phyloP scores from a whole-genome alignment of 305 asterid genomes.

The Fraxinus xanthoxyloides region DNA sequence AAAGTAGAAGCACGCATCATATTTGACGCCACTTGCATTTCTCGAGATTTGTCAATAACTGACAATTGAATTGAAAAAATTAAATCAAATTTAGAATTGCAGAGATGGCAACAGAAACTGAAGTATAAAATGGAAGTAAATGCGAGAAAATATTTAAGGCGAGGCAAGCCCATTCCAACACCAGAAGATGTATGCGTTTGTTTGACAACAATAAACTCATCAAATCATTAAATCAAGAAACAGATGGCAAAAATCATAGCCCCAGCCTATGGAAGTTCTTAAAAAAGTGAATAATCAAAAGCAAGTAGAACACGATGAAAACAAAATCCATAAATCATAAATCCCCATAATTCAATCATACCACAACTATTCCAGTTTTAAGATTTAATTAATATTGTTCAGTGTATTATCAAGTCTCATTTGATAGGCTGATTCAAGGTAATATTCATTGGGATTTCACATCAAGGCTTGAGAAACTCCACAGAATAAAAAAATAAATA shows the following conservation, averaged over 20 bases:
- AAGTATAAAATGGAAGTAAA: constrained; percentile 5
- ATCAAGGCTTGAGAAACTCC: constrained; percentile 7
- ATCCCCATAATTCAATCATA: not conserved
- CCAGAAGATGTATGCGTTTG: not conserved
- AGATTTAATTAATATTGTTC: not conserved
- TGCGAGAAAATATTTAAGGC: not conserved
- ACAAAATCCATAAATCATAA: not conserved
- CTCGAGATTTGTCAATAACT: not conserved
- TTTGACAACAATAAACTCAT: not conserved
- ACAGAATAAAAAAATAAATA: not conserved
- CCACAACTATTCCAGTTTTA: not conserved
- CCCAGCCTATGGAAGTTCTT: not conserved
- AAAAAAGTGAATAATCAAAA: not conserved
- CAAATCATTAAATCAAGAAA: not conserved
- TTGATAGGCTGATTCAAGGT: not conserved
- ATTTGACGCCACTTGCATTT: not conserved
- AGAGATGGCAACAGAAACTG: not conserved
- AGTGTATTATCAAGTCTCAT: not conserved
- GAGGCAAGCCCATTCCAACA: constrained; percentile 2
- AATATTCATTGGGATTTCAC: not conserved
- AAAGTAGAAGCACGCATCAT: not conserved
- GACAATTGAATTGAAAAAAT: not conserved
- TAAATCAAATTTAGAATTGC: not conserved
- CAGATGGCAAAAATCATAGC: not conserved
- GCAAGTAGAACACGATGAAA: not conserved